Evolutionary conservation across 306 rosid genomes (phyloP), one percentile per base, ranked within the genome.

Genomic region (Neltuma alba): DNA sequence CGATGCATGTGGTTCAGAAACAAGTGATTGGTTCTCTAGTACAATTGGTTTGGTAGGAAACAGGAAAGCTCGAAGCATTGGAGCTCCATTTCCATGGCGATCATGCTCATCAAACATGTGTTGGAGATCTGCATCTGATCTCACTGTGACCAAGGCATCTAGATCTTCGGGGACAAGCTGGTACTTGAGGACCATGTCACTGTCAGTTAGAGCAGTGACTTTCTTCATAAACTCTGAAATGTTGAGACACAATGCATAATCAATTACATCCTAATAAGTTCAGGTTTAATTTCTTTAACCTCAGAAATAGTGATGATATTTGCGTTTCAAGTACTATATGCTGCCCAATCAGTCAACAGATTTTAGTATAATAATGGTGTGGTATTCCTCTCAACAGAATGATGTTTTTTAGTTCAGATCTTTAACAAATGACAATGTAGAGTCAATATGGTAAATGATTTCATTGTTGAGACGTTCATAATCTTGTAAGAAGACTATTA

Each of bases 21-120:
- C 12, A 33, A 69, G 6, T 3, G 81, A 38, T 60, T 82, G 94
- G 45, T 21, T 75, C 7, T 89, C 92, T 7, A 74, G 2, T 70
- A 83, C 42, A 52, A 66, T 4, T 4, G 91, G 85, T 79, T 85
- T 87, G 0, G 88, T 62, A 2, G 92, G 84, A 69, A 89, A 91
- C 41, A 92, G 65, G 86, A 92, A 94, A 1, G 94, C 76, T 1
- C 99, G 85, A 10, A 92, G 91, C 84, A 86, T 76, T 0, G 91
- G 75, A 30, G 77, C 47, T 55, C 82, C 80, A 7, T 55, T 81
- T 31, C 76, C 85, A 4, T 72, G 88, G 0, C 93, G 91, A 42
- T 91, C 89, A 9, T 86, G 83, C 74, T 95, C 99, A 8, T 89
- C 85, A 4, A 92, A 72, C 99, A 95, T 92, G 76, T 90, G 91